A percentile compares a stretch with the other conserved stretches of the same genome.
phyloP scores from a whole-genome alignment of 352 stramenopile species.

The Phytopythium ostracodes region DNA sequence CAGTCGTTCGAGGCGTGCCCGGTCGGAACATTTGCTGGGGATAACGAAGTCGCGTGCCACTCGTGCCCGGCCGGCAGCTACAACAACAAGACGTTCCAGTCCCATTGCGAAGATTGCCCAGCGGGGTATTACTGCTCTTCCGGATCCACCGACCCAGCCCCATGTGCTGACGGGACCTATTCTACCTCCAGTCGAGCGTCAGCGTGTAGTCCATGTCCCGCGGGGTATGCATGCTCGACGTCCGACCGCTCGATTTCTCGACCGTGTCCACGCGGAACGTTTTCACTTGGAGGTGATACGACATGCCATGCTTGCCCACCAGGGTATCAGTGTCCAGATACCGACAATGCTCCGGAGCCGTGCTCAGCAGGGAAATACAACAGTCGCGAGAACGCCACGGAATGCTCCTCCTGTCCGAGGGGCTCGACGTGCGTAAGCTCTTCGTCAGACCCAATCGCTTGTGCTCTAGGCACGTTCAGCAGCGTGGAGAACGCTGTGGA shows the following conservation, averaged over 20 bases:
- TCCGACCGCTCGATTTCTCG: neutral
- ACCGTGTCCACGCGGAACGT: neutral
- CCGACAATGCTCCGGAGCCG: neutral
- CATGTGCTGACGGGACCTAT: constrained; percentile 33
- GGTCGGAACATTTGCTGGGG: constrained; percentile 40
- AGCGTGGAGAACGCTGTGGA: neutral
- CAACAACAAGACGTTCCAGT: constrained; percentile 18
- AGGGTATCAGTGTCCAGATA: neutral
- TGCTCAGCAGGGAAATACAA: neutral
- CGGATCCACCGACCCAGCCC: constrained; percentile 17
- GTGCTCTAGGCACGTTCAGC: neutral
- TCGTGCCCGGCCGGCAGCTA: constrained; percentile 37
- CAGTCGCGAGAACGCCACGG: neutral
- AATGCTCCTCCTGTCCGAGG: constrained; percentile 28
- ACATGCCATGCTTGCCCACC: neutral
- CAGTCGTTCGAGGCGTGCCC: constrained; percentile 33
- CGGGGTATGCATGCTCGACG: neutral
- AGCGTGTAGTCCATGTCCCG: neutral
- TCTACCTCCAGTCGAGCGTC: constrained; percentile 10
- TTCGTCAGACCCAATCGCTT: neutral
- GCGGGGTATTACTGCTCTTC: constrained; percentile 40
- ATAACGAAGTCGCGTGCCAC: constrained; percentile 34
- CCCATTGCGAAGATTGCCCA: constrained; percentile 42
- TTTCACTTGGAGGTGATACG: neutral
- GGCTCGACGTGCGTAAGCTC: constrained; percentile 26